Evolutionary conservation across 1,139 yeast species (phyloP).

Genomic region (Suhomyces taliae): DNA sequence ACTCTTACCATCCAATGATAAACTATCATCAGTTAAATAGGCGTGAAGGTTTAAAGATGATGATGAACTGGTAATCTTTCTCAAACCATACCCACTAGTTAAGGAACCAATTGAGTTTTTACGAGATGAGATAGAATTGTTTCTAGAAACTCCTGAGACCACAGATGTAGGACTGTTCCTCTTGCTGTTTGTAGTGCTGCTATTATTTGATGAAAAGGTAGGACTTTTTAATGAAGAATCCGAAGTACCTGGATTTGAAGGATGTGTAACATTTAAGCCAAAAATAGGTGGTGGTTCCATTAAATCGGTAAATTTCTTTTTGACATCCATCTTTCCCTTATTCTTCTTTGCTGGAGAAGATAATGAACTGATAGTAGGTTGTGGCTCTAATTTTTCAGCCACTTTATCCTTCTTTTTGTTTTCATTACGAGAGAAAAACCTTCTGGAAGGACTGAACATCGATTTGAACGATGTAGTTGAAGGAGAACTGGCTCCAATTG

Average conservation of each 20-base stretch:
- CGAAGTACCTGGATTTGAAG: constrained; percentile 1
- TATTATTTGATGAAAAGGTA: background rate
- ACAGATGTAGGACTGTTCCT: constrained; percentile 9
- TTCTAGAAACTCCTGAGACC: background rate
- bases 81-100: constrained; percentile 26
- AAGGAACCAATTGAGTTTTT: constrained; percentile 28
- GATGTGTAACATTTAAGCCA: constrained; percentile 16
- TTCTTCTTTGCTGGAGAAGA: constrained; percentile 26
- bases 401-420: constrained; percentile 10
- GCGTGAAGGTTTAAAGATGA: constrained; percentile 47
- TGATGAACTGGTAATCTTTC: constrained; percentile 42
- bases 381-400: constrained; percentile 8
- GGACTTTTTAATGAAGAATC: constrained; percentile 8
- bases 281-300: constrained; percentile 43
- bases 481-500: constrained; percentile 41
- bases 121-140: constrained; percentile 17
- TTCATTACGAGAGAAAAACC: constrained; percentile 28
- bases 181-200: constrained; percentile 5
- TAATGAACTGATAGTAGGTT: constrained; percentile 39
- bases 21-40: constrained; percentile 40
- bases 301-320: constrained; percentile 23
- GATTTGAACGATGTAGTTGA: constrained; percentile 26
- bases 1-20: background rate
- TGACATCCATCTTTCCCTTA: constrained; percentile 12
- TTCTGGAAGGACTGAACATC: constrained; percentile 35